phyloP scores from a whole-genome alignment of 495 filamentous ascomycete genomes.

The Amniculicola lignicola region DNA sequence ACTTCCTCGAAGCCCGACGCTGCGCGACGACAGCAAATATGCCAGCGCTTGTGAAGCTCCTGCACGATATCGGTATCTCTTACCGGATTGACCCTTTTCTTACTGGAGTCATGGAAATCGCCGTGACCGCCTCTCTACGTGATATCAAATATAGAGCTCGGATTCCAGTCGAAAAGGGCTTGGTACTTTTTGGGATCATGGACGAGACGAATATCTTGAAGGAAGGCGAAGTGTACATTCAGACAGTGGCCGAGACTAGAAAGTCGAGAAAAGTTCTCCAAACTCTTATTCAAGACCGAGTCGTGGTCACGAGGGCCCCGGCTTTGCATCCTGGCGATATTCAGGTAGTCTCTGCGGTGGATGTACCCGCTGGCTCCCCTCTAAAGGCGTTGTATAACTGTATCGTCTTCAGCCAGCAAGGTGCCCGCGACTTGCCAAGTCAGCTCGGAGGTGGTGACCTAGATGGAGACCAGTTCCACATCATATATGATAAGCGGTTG shows the following conservation, averaged over 20 bases:
- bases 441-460: slow-evolving; percentile 78
- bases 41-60: slow-evolving; percentile 55
- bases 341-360: slow-evolving; percentile 56
- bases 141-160: slow-evolving; percentile 72
- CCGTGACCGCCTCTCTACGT: slow-evolving; percentile 61
- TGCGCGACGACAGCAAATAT: slow-evolving; percentile 56
- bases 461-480: slow-evolving; percentile 74
- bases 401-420: slow-evolving; percentile 71
- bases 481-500: slow-evolving; percentile 62
- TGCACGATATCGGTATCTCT: slow-evolving; percentile 53
- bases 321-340: slow-evolving; percentile 79
- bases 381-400: slow-evolving; percentile 62
- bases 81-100: slow-evolving; percentile 67
- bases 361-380: slow-evolving; percentile 58
- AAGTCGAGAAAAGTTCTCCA: background rate
- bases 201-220: slow-evolving; percentile 70
- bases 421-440: slow-evolving; percentile 69
- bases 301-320: slow-evolving; percentile 68
- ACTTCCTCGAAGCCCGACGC: slow-evolving; percentile 55
- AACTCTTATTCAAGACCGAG: background rate
- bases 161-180: slow-evolving; percentile 63
- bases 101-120: slow-evolving; percentile 59
- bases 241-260: background rate
- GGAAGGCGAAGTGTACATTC: slow-evolving; percentile 65
- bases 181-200: slow-evolving; percentile 74